A percentile compares a stretch with the other conserved stretches of the same genome.
Evolutionary conservation across 805 yeast species (phyloP).

Genomic region (Wickerhamomyces pijperi): DNA sequence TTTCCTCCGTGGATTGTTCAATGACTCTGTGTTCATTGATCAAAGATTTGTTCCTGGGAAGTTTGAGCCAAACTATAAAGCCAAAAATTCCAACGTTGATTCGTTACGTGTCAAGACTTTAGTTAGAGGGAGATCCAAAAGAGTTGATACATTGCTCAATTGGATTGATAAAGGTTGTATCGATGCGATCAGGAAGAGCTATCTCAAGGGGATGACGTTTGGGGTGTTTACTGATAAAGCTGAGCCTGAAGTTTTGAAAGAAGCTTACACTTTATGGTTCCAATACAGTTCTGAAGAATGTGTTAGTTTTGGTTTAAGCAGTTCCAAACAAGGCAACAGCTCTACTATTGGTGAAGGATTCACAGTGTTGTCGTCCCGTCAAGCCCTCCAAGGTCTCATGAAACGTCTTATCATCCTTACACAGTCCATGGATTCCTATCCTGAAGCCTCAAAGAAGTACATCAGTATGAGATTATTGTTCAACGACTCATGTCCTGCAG

Average conservation of each 20-base stretch:
- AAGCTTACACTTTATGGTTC: slow-evolving; percentile 39
- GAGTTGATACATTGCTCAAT: slow-evolving; percentile 36
- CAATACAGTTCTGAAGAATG: slow-evolving; percentile 24
- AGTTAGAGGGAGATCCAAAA: slow-evolving; percentile 31
- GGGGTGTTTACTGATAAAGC: slow-evolving; percentile 32
- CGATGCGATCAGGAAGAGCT: slow-evolving; percentile 31
- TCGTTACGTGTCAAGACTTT: slow-evolving; percentile 38
- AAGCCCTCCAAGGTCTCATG: slow-evolving; percentile 36
- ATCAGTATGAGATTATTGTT: slow-evolving; percentile 38
- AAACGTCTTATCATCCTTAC: slow-evolving; percentile 40
- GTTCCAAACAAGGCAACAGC: background rate
- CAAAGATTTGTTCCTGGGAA: slow-evolving; percentile 30
- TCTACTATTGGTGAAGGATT: slow-evolving; percentile 4
- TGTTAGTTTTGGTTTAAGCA: slow-evolving; percentile 16
- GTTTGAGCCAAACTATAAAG: slow-evolving; percentile 17
- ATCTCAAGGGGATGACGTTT: slow-evolving; percentile 33
- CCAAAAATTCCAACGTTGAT: slow-evolving; percentile 17
- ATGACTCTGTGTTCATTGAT: slow-evolving; percentile 42
- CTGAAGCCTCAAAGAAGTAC: slow-evolving; percentile 26
- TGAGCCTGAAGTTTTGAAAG: slow-evolving; percentile 32
- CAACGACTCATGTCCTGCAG: slow-evolving; percentile 33
- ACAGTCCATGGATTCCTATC: slow-evolving; percentile 41
- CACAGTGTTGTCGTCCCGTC: slow-evolving; percentile 26
- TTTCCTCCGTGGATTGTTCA: slow-evolving; percentile 44
- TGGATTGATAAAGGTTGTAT: slow-evolving; percentile 44